Conservation (phyloP, 306 rosid species). For the cucumber (Cucumis sativus) region DNA sequence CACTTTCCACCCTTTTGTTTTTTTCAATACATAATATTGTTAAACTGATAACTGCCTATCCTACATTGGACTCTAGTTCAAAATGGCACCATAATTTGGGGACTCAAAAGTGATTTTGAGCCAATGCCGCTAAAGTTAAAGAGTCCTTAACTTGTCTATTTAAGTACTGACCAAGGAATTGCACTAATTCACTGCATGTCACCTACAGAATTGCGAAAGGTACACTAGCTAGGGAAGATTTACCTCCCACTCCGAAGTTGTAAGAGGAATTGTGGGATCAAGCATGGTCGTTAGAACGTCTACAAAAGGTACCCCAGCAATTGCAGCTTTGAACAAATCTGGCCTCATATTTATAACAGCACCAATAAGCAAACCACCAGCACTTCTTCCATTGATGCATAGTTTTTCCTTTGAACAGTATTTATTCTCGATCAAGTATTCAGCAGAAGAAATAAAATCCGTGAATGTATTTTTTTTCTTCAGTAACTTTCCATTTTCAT, state of each 20-base stretch:
- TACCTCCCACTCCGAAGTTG: constrained; percentile 99
- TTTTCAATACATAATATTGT: not conserved
- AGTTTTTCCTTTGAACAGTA: constrained; percentile 63
- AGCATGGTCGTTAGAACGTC: constrained; percentile 96
- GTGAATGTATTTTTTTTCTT: constrained; percentile 85
- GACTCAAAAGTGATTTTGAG: not conserved
- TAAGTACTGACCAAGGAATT: not conserved
- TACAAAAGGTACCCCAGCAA: constrained; percentile 94
- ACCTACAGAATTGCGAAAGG: not conserved
- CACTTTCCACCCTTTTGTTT: not conserved
- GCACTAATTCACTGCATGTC: not conserved
- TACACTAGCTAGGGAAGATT: not conserved
- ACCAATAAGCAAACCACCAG: constrained; percentile 91
- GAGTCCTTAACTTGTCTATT: not conserved
- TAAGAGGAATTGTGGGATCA: constrained; percentile 93
- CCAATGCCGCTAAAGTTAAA: not conserved
- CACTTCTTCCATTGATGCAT: constrained; percentile 84
- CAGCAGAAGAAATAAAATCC: constrained; percentile 85
- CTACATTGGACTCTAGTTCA: not conserved
- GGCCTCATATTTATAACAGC: constrained; percentile 98
- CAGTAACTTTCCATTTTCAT: constrained; percentile 81
- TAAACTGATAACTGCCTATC: not conserved
- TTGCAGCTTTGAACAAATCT: constrained; percentile 83
- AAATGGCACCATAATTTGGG: not conserved
- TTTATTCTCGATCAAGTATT: constrained; percentile 62